phyloP scores from a whole-genome alignment of 768 basidiomycete genomes.

The Xerocomus potaroensis region DNA sequence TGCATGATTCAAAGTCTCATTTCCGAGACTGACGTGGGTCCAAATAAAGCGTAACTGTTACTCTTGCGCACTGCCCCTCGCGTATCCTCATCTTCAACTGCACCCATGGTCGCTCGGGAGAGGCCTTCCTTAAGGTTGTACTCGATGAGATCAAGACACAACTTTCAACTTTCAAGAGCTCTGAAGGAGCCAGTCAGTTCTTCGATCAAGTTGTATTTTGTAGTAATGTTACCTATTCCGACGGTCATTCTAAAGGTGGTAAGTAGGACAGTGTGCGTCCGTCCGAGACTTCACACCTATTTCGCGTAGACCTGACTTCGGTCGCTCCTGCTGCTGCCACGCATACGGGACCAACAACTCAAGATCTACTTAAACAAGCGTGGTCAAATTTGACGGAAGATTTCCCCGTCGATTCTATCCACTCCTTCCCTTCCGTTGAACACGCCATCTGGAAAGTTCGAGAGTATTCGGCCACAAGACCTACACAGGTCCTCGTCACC shows the following conservation, averaged over 20 bases:
- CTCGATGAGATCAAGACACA: constrained; percentile 47
- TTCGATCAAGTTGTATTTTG: constrained; percentile 93
- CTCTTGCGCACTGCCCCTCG: constrained; percentile 27
- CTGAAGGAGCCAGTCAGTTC: constrained; percentile 41
- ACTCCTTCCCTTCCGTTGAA: constrained; percentile 85
- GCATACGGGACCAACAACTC: constrained; percentile 62
- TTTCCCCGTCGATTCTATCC: constrained; percentile 58
- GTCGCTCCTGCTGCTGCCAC: constrained; percentile 60
- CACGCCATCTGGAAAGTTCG: constrained; percentile 75
- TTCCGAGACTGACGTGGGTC: constrained; percentile 2
- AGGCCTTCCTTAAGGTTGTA: constrained; percentile 61
- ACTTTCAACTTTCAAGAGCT: constrained; percentile 38
- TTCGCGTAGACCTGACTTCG: constrained; percentile 66
- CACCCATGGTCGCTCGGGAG: constrained; percentile 83
- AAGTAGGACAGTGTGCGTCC: constrained; percentile 20
- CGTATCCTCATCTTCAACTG: constrained; percentile 92
- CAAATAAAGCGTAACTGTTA: constrained; percentile 2
- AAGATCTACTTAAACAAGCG: constrained; percentile 68
- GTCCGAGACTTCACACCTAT: neutral
- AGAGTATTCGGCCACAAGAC: constrained; percentile 29
- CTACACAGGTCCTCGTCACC: constrained; percentile 70
- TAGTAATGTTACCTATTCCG: constrained; percentile 90
- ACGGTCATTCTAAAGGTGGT: constrained; percentile 92
- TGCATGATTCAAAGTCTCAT: constrained; percentile 1
- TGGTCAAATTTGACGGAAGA: constrained; percentile 64